Evolutionary conservation across 2,329 filamentous ascomycete genomes (phyloP), one percentile per base, ranked within the genome.

Genomic region (Fusarium nisikadoi): DNA sequence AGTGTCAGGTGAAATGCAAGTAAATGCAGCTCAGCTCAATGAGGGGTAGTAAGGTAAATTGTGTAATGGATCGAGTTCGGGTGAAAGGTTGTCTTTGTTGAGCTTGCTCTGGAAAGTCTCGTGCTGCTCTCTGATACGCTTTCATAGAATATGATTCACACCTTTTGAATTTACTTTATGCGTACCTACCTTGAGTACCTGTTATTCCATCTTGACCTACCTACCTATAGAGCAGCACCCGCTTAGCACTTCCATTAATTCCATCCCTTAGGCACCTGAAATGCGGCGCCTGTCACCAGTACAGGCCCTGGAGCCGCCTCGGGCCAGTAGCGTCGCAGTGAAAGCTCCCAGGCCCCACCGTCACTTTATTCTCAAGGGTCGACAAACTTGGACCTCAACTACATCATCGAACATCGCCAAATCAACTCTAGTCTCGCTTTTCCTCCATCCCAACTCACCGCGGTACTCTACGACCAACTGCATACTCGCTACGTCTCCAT

Each of bases 291-390:
- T 75, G 31, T 76, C 71, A 68, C 73, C 68, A 72, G 43, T 77
- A 72, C 62, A 68, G 65, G 73, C 70, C 65, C 74, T 77, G 73
- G 69, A 74, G 59, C 73, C 72, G 52, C 71, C 74, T 74, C 71
- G 72, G 74, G 68, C 71, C 65, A 65, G 47, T 47, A 45, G 58
- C 43, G 25, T 52, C 56, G 17, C 53, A 43, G 43, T 38, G 38
- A 4, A 23, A 54, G 17, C 42, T 52, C 31, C 35, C 14, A 41
- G 35, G 67, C 59, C 68, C 68, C 70, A 75, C 68, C 46, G 60
- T 50, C 63, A 62, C 52, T 60, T 49, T 38, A 57, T 65, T 60
- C 52, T 64, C 61, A 42, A 58, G 38, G 53, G 55, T 49, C 73
- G 38, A 43, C 70, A 73, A 71, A 70, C 63, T 74, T 68, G 71